Evolutionary conservation across 768 basidiomycete species (phyloP), one percentile per base, ranked within the genome.

Genomic region (Kwoniella europaea): DNA sequence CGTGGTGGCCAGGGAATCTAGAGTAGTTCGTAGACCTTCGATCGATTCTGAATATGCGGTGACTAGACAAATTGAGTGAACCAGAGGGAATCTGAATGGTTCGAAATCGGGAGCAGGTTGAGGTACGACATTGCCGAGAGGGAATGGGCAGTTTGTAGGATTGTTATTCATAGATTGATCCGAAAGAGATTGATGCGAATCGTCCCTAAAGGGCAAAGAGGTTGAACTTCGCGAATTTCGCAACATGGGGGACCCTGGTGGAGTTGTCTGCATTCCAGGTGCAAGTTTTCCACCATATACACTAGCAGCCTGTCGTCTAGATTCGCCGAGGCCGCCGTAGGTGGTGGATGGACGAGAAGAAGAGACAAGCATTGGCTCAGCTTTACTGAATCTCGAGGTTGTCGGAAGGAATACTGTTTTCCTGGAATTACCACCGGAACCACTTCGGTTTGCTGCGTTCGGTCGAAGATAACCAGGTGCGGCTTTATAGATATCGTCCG

Each of bases 31-130:
- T 1, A 99, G 86, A 85, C 97, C 97, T 83, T 97, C 95, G 22
- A 95, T 87, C 3, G 93, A 95, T 84, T 99, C 97, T 0, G 96
- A 97, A 83, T 99, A 99, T 1, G 97, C 97, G 0, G 97, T 99
- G 72, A 99, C 97, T 57, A 98, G 90, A 79, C 93, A 93, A 75
- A 98, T 95, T 4, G 92, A 91, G 84, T 98, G 93, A 0, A 89
- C 91, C 59, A 98, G 89, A 0, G 94, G 94, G 87, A 92, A 99
- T 78, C 93, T 92, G 88, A 96, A 98, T 0, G 97, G 97, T 82
- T 98, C 92, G 74, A 89, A 94, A 78, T 97, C 94, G 0, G 88
- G 86, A 29, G 94, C 88, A 10, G 97, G 97, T 80, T 99, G 97
- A 1, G 92, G 92, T 16, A 98, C 91, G 78, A 98, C 91, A 77